These are phyloP conservation scores for Otatea glauca DNA, from an alignment of 176 grass and related monocot genomes.

Conservation along the genomic window DNA sequence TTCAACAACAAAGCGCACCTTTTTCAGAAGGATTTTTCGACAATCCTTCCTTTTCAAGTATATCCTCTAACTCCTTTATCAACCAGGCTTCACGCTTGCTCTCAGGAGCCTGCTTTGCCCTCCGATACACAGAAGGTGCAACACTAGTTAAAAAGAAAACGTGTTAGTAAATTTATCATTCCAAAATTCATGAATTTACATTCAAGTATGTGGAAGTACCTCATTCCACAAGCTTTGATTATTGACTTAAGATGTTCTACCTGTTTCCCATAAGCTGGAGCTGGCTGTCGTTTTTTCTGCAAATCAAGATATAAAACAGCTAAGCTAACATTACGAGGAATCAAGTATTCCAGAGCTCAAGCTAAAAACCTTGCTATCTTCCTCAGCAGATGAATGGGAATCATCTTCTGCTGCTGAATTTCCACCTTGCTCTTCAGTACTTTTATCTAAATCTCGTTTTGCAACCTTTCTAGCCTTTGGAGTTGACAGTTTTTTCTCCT, in stretches of 20 bases:
- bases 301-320: slow-evolving; percentile 43
- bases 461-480: slow-evolving; percentile 61
- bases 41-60: slow-evolving; percentile 97
- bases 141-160: slow-evolving; percentile 60
- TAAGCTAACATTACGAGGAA: slow-evolving; percentile 25
- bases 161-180: slow-evolving; percentile 44
- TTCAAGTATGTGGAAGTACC: slow-evolving; percentile 54
- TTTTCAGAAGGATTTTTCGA: slow-evolving; percentile 91
- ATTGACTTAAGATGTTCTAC: slow-evolving; percentile 88
- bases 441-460: slow-evolving; percentile 49
- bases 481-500: slow-evolving; percentile 55
- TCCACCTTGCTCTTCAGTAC: slow-evolving; percentile 51
- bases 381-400: slow-evolving; percentile 67
- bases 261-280: slow-evolving; percentile 72
- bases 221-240: slow-evolving; percentile 94
- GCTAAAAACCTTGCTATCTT: slow-evolving; percentile 61
- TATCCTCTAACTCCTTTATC: slow-evolving; percentile 80
- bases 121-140: slow-evolving; percentile 82
- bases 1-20: slow-evolving; percentile 57
- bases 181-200: slow-evolving; percentile 2
- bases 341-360: slow-evolving; percentile 28
- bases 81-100: slow-evolving; percentile 77
- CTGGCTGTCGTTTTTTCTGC: slow-evolving; percentile 71
- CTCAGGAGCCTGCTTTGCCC: slow-evolving; percentile 82
- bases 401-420: slow-evolving; percentile 56